Percentiles rank a stretch among this genome's conserved stretches.
phyloP scores from a whole-genome alignment of 2,329 filamentous ascomycete genomes.

The Cladosporium phlei region DNA sequence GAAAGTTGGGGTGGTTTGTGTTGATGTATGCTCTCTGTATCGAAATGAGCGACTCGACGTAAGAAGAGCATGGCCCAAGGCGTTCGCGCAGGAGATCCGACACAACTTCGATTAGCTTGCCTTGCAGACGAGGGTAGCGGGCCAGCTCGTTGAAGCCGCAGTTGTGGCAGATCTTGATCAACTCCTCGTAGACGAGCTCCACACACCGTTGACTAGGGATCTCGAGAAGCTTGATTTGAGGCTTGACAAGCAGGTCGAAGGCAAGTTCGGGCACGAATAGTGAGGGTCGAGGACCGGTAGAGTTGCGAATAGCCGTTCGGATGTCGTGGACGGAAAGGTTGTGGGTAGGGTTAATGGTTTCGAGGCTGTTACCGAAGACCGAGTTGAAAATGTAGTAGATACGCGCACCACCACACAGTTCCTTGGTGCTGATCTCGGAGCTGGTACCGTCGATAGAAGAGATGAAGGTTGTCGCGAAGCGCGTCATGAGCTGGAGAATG shows the following conservation, averaged over 20 bases:
- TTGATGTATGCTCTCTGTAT: conserved; percentile 99
- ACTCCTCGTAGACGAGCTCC: conserved; percentile 94
- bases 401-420: conserved; percentile 86
- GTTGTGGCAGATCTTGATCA: conserved; percentile 99
- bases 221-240: conserved; percentile 95
- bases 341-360: conserved; percentile 91
- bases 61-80: conserved; percentile 79
- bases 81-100: conserved; percentile 91
- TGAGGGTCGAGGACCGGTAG: conserved; percentile 89
- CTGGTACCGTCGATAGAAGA: conserved; percentile 98
- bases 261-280: conserved; percentile 96
- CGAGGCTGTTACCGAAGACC: conserved; percentile 92
- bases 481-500: conserved; percentile 95
- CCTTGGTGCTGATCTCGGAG: conserved; percentile 97
- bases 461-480: conserved; percentile 95
- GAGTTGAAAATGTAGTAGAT: conserved; percentile 99
- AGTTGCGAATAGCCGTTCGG: conserved; percentile 94
- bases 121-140: conserved; percentile 86
- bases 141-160: conserved; percentile 93
- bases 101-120: conserved; percentile 95
- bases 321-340: conserved; percentile 95
- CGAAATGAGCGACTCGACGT: conserved; percentile 93
- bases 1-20: conserved; percentile 97
- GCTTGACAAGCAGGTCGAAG: conserved; percentile 95
- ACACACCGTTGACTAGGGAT: conserved; percentile 94